These are phyloP conservation scores for Hanseniaspora sp. DNA, from an alignment of 1,139 yeast species.

Conservation along the genomic window DNA sequence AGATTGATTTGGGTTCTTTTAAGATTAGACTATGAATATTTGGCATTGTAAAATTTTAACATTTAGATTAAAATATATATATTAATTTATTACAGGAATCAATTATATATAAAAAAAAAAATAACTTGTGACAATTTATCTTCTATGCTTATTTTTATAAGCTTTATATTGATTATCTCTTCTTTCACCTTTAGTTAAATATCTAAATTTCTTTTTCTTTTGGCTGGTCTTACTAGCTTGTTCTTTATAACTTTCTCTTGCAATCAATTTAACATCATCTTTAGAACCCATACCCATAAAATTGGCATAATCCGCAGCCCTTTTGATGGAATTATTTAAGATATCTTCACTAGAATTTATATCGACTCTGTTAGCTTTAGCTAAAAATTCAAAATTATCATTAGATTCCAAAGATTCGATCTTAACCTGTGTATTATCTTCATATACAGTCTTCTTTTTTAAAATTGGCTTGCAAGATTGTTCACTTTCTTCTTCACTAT, in stretches of 20 bases:
- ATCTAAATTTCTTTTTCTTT: conserved; percentile 75
- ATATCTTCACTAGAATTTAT: conserved; percentile 49
- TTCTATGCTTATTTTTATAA: conserved; percentile 30
- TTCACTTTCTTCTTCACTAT: conserved; percentile 21
- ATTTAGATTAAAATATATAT: not conserved
- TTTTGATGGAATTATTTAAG: conserved; percentile 49
- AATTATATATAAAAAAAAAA: not conserved
- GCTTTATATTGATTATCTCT: conserved; percentile 55
- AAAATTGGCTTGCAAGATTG: conserved; percentile 32
- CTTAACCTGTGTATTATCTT: conserved; percentile 37
- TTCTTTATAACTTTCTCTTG: conserved; percentile 33
- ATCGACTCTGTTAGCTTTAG: conserved; percentile 54
- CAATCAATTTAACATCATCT: conserved; percentile 14
- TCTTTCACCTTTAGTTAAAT: conserved; percentile 69
- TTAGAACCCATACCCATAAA: conserved; percentile 38
- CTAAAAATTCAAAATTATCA: conserved; percentile 43
- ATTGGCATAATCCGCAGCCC: conserved; percentile 66
- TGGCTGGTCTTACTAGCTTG: conserved; percentile 32
- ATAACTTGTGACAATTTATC: conserved; percentile 9
- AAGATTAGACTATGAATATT: conserved; percentile 66
- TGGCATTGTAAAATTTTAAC: not conserved
- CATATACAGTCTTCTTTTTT: conserved; percentile 34
- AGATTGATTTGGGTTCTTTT: conserved; percentile 85
- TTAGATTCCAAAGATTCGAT: conserved; percentile 55
- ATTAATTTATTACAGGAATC: not conserved